Conservation (phyloP, 495 filamentous ascomycete genomes). For the Rostrohypoxylon terebratum region DNA sequence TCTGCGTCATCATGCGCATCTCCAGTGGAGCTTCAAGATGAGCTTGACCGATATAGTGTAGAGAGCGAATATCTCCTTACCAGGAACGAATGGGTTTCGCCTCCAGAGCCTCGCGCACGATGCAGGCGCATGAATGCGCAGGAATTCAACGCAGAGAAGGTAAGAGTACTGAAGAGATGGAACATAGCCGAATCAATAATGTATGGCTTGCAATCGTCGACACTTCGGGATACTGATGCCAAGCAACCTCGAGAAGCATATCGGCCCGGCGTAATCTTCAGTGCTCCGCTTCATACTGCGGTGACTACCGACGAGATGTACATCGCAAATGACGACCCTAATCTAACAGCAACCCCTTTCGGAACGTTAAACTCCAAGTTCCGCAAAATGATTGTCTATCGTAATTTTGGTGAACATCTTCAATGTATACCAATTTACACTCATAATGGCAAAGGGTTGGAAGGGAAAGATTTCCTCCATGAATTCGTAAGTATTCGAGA, state of each 20-base stretch:
- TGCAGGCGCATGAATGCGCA: constrained; percentile 11
- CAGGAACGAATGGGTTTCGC: constrained; percentile 28
- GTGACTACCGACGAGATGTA: constrained; percentile 21
- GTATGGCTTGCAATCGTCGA: constrained; percentile 19
- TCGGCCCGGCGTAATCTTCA: constrained; percentile 33
- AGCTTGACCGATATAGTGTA: constrained; percentile 27
- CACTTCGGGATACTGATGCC: constrained; percentile 28
- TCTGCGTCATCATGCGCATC: not conserved
- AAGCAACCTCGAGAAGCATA: constrained; percentile 16
- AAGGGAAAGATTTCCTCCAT: constrained; percentile 21
- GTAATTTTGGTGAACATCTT: constrained; percentile 33
- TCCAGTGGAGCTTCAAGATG: constrained; percentile 8
- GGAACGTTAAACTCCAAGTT: constrained; percentile 41
- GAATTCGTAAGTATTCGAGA: constrained; percentile 47
- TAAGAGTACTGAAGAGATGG: constrained; percentile 21
- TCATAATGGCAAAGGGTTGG: constrained; percentile 39
- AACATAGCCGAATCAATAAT: no score
- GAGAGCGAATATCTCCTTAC: constrained; percentile 7
- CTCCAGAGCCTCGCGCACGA: constrained; percentile 13
- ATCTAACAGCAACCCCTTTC: constrained; percentile 39
- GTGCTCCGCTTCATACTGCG: constrained; percentile 31
- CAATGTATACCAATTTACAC: constrained; percentile 44
- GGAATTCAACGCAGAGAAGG: constrained; percentile 12
- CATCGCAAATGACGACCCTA: constrained; percentile 29
- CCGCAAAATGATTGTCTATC: constrained; percentile 44